Evolutionary conservation across 768 basidiomycete species (phyloP), one percentile per base, ranked within the genome.

Genomic region (Leucosporidium yakuticum): DNA sequence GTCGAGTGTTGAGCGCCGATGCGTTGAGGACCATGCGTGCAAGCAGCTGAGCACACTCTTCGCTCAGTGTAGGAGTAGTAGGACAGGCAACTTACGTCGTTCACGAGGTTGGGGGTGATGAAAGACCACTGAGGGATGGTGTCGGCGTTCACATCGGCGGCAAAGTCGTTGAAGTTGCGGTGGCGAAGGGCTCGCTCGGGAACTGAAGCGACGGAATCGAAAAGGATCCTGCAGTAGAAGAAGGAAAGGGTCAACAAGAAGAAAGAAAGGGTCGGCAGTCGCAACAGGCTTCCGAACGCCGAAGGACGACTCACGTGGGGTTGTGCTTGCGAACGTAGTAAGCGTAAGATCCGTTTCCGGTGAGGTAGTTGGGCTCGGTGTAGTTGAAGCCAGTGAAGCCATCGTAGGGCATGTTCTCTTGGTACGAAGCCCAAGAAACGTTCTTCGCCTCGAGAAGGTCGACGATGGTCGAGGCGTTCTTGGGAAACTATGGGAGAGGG

Each of bases 151-250:
- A 86, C 77, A 70, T 87, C 87, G 32, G 79, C 77, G 14, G 83
- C 82, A 69, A 87, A 85, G 75, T 86, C 81, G 64, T 86, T 86
- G 75, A 86, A 87, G 76, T 85, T 86, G 44, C 86, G 81, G 60
- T 83, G 80, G 25, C 82, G 81, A 15, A 74, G 69, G 19, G 79
- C 77, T 51, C 86, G 84, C 0, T 76, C 72, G 1, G 80, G 69
- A 29, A 81, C 80, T 36, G 77, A 75, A 4, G 82, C 80, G 36
- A 87, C 78, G 0, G 83, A 83, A 76, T 86, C 81, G 76, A 76
- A 84, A 62, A 65, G 27, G 60, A 86, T 78, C 51, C 83, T 79
- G 60, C 82, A 75, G n/a, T n/a, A 12, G 12, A 12, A 36, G 34
- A 36, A 12, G 5, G 34, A 36, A 12, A 12, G 4, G 5, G 34